These are phyloP conservation scores for Setomelanomma holmii DNA, from an alignment of 2,329 filamentous ascomycete genomes.

Conservation along the genomic window DNA sequence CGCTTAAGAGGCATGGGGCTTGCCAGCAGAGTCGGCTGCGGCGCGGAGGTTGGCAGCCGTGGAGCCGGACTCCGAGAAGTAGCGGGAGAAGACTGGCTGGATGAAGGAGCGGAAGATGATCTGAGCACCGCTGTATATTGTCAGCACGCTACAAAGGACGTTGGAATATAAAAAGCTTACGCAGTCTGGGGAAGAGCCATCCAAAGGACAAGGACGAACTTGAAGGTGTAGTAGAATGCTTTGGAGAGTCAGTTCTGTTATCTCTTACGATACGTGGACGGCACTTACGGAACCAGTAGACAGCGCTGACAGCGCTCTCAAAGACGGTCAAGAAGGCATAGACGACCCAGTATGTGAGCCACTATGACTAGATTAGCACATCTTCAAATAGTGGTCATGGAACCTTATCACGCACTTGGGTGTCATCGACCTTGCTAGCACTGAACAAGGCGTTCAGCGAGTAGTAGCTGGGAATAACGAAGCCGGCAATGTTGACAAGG, in stretches of 20 bases:
- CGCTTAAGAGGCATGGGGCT: slow-evolving; percentile 43
- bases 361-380: slow-evolving; percentile 59
- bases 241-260: slow-evolving; percentile 15
- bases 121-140: slow-evolving; percentile 78
- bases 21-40: slow-evolving; percentile 76
- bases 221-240: slow-evolving; percentile 99
- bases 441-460: slow-evolving; percentile 80
- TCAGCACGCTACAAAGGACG: slow-evolving; percentile 8
- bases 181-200: slow-evolving; percentile 92
- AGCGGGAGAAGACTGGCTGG: slow-evolving; percentile 87
- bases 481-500: slow-evolving; percentile 85
- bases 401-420: slow-evolving; percentile 67
- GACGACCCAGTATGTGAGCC: slow-evolving; percentile 84
- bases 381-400: slow-evolving; percentile 2
- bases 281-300: slow-evolving; percentile 80
- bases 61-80: slow-evolving; percentile 76
- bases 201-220: slow-evolving; percentile 97
- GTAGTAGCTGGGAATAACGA: slow-evolving; percentile 84
- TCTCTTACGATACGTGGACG: not conserved
- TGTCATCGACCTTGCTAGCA: slow-evolving; percentile 75
- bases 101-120: slow-evolving; percentile 96
- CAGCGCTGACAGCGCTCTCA: slow-evolving; percentile 82
- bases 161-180: slow-evolving; percentile 63
- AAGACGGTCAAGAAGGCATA: slow-evolving; percentile 83
- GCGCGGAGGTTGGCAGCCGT: slow-evolving; percentile 87